Evolutionary conservation across 2,329 filamentous ascomycete species (phyloP).

Genomic region (Ascochyta lentis): DNA sequence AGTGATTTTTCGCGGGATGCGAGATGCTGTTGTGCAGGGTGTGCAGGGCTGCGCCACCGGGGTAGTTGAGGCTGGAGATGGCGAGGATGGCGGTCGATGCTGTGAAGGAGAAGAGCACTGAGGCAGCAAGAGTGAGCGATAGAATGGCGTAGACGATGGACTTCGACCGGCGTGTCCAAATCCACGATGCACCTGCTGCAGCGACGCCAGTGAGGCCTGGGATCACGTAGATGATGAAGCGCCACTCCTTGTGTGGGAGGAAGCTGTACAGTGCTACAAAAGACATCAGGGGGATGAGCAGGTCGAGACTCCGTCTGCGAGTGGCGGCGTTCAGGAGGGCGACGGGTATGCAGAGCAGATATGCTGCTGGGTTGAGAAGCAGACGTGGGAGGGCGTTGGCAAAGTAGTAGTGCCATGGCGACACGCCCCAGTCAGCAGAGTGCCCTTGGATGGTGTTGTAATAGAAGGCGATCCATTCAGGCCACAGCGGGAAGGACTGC

Average conservation of each 20-base stretch:
- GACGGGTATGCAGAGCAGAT: conserved; percentile 58
- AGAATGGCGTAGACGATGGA: conserved; percentile 62
- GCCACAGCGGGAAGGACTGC: conserved; percentile 80
- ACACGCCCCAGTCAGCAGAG: conserved; percentile 85
- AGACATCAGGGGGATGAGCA: conserved; percentile 69
- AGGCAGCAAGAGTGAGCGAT: conserved; percentile 63
- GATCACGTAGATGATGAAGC: conserved; percentile 89
- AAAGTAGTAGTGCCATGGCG: conserved; percentile 88
- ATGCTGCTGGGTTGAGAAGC: conserved; percentile 77
- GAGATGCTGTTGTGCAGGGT: conserved; percentile 46
- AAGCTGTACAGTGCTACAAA: conserved; percentile 84
- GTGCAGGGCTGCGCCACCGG: conserved; percentile 79
- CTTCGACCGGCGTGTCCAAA: conserved; percentile 69
- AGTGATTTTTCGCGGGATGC: conserved; percentile 21
- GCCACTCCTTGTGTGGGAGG: conserved; percentile 94
- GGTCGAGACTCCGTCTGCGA: conserved; percentile 54
- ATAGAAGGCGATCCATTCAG: conserved; percentile 86
- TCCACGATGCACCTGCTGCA: conserved; percentile 71
- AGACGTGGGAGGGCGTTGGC: conserved; percentile 80
- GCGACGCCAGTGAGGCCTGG: conserved; percentile 81
- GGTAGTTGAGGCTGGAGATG: conserved; percentile 89
- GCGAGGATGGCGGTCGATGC: conserved; percentile 72
- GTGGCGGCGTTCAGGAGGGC: conserved; percentile 58
- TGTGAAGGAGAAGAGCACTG: conserved; percentile 65
- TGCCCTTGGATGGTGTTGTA: conserved; percentile 89